Evolutionary conservation across 2,329 filamentous ascomycete species (phyloP), one percentile per base, ranked within the genome.

Genomic region (Pyrenochaeta sp.): DNA sequence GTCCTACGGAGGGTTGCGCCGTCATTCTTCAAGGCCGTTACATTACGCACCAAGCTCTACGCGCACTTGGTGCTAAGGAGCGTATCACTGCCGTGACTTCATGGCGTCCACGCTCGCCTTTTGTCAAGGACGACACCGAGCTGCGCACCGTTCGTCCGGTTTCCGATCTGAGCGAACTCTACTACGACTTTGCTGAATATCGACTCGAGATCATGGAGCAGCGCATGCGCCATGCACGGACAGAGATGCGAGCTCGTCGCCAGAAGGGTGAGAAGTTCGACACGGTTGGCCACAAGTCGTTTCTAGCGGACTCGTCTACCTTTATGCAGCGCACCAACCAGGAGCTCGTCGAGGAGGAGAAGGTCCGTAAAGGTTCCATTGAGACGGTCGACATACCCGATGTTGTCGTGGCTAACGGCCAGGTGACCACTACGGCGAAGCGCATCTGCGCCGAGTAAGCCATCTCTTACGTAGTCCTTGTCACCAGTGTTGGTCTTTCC

Each of bases 11-110:
- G 81, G 87, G 86, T 15, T 86, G 82, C 50, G 87, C 85, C 2
- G 85, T 89, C 1, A 81, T 90, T n/a, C 79, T 90, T 42, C 88
- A 90, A 72, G 88, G 88, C 15, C 82, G 88, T 24, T 89, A 90
- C 75, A 88, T 90, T 59, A 83, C 86, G 61, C 88, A 90, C 71
- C 83, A 86, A 58, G 88, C 88, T 1, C 80, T 89, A 19, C 83
- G 82, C 12, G 85, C 87, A 9, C 75, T 86, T 1, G 86, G 86
- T 19, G 80, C 81, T 4, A 81, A 82, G 25, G 88, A 90, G 72
- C 84, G 88, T 34, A 89, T 90, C 74, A 86, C 81, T 43, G 87
- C 88, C 77, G 86, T 90, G 50, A 90, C 88, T 0, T 86, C 85
- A 3, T 90, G 89, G 78, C 82, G 88, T 9, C 86, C 88, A 1